phyloP scores from a whole-genome alignment of 2,329 filamentous ascomycete species.

The Mycosphaerella arachidis region DNA sequence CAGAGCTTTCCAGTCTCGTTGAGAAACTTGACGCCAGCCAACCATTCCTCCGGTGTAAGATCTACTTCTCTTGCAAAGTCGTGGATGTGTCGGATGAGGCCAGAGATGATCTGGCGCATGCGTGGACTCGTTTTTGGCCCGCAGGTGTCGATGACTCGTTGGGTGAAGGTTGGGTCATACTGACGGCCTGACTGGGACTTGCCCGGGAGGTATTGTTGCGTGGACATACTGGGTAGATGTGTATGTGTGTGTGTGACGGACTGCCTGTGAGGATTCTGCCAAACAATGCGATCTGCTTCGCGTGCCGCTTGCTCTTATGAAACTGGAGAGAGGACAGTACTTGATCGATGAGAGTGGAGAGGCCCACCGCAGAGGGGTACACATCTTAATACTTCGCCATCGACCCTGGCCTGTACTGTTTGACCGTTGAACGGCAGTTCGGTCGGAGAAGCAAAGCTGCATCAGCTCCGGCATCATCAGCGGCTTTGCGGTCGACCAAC shows the following conservation, averaged over 20 bases:
- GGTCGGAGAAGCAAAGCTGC: conserved; percentile 1
- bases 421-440: conserved; percentile 8
- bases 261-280: not conserved
- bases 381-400: not conserved
- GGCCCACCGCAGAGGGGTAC: not conserved
- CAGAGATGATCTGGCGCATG: conserved; percentile 58
- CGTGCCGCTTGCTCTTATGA: not conserved
- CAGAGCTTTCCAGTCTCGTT: conserved; percentile 66
- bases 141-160: conserved; percentile 68
- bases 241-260: not conserved
- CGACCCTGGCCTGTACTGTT: not conserved
- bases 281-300: not conserved
- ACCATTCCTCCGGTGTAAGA: conserved; percentile 72
- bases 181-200: conserved; percentile 24
- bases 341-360: not conserved
- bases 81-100: conserved; percentile 68
- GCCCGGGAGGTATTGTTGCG: not conserved
- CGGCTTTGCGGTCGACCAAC: not conserved
- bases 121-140: conserved; percentile 64
- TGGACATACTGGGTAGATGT: conserved; percentile 2
- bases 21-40: conserved; percentile 68
- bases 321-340: not conserved
- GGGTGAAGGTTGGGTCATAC: conserved; percentile 75
- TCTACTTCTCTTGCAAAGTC: conserved; percentile 75
- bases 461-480: not conserved